Evolutionary conservation across 2,329 filamentous ascomycete species (phyloP), one percentile per base, ranked within the genome.

Genomic region (Corynespora cassiicola): DNA sequence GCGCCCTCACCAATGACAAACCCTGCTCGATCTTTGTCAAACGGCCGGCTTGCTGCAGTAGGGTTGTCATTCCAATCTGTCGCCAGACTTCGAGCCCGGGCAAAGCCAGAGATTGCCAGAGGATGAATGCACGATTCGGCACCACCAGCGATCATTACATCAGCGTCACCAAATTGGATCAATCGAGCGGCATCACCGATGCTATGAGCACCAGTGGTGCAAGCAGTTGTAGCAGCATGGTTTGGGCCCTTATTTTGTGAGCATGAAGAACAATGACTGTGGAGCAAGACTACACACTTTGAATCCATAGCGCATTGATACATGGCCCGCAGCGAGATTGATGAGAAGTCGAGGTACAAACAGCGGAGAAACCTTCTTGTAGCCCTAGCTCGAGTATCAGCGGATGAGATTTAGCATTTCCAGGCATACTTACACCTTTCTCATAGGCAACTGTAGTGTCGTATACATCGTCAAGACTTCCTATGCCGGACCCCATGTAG

Each of bases 51-150:
- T 32, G 90, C 84, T 30, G 80, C 74, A 2, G 73, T 53, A 0
- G 92, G 90, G 7, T 77, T 68, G 43, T 87, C 74, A 60, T 96
- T 96, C 72, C 84, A 95, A 3, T 77, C 79, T 0, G 89, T 95
- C 6, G 90, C 86, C 22, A 99, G 74, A 35, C 91, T 96, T 42
- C 92, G 82, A 1, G 91, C 90, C 46, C 90, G 81, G 16, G 90
- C 87, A 61, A 99, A 99, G 6, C 92, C 94, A 6, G 91, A 89
- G 53, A 97, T 87, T 2, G 92, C 88, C 27, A 99, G 77, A 7
- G 94, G 94, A 63, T 99, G 92, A 39, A 99, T 92, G 66, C 94
- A 99, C 0, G 92, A 90, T 69, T 99, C 94, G 7, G 92, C 84
- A 18, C 92, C 92, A 26, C 94, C 94, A n/a, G 94, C 90, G 7